These are phyloP conservation scores for Clonostachys solani DNA, from an alignment of 2,329 filamentous ascomycete genomes.

Conservation along the genomic window DNA sequence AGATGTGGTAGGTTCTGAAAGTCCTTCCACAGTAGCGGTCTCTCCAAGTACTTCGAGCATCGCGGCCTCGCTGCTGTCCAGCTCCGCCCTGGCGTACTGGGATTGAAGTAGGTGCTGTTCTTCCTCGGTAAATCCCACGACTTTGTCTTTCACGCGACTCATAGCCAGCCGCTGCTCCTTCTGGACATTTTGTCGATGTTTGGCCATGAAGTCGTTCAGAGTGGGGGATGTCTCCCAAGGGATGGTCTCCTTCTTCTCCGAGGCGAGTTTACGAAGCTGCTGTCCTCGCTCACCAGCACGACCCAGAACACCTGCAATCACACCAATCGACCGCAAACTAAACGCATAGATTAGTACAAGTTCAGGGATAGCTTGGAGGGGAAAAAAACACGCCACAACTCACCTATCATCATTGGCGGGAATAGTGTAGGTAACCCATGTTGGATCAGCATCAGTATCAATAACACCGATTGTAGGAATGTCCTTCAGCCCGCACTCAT, in stretches of 20 bases:
- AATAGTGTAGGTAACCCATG: slow-evolving; percentile 94
- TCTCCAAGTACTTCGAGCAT: slow-evolving; percentile 25
- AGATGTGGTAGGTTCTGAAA: neutral
- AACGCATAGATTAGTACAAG: neutral
- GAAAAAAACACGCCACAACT: slow-evolving; percentile 15
- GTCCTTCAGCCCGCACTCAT: slow-evolving; percentile 83
- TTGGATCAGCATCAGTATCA: slow-evolving; percentile 88
- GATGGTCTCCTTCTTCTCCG: slow-evolving; percentile 56
- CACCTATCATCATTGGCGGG: slow-evolving; percentile 94
- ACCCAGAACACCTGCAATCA: slow-evolving; percentile 83
- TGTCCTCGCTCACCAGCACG: slow-evolving; percentile 79
- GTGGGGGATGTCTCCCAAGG: slow-evolving; percentile 53
- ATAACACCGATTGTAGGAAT: slow-evolving; percentile 94
- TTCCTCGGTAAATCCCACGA: slow-evolving; percentile 29
- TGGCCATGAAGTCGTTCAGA: slow-evolving; percentile 30
- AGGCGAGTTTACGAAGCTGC: slow-evolving; percentile 54
- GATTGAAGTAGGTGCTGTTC: slow-evolving; percentile 25
- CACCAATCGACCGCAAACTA: slow-evolving; percentile 74
- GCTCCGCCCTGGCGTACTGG: slow-evolving; percentile 14
- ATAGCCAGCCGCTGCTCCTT: slow-evolving; percentile 26
- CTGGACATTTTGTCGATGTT: slow-evolving; percentile 20
- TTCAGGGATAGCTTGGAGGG: neutral
- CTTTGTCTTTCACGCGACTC: slow-evolving; percentile 25
- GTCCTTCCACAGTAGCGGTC: slow-evolving; percentile 4
- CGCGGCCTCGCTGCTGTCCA: slow-evolving; percentile 26